A percentile compares a stretch with the other conserved stretches of the same genome.
phyloP scores from a whole-genome alignment of 1,284 basidiomycete genomes.

The Puccinia hordei region DNA sequence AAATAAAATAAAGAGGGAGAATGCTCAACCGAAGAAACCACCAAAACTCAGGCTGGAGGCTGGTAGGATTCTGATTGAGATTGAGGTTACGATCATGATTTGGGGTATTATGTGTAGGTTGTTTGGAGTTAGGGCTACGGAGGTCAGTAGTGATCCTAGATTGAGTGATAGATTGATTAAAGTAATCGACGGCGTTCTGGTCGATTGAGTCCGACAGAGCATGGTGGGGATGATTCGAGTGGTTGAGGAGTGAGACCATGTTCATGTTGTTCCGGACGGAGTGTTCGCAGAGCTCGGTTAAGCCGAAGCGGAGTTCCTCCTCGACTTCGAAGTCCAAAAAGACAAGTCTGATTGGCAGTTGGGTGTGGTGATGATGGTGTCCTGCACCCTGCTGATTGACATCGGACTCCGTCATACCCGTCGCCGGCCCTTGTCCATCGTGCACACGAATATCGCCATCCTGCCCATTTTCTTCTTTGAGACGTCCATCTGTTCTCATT shows the following conservation, averaged over 20 bases:
- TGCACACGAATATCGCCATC: not conserved
- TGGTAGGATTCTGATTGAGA: not conserved
- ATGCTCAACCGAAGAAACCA: constrained; percentile 44
- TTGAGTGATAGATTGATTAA: constrained; percentile 1
- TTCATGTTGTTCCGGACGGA: constrained; percentile 33
- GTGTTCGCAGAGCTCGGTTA: constrained; percentile 18
- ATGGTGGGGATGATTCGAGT: not conserved
- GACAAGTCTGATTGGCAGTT: constrained; percentile 26
- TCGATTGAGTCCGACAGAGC: not conserved
- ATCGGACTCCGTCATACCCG: not conserved
- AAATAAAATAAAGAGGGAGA: not conserved
- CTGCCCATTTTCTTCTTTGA: not conserved
- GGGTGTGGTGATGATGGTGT: not conserved
- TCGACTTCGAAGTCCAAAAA: constrained; percentile 7
- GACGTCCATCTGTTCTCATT: not conserved
- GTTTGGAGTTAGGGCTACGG: not conserved
- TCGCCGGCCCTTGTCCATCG: not conserved
- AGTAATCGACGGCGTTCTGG: not conserved
- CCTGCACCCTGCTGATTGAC: not conserved
- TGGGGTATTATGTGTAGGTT: not conserved
- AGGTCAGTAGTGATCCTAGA: constrained; percentile 7
- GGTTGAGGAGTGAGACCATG: constrained; percentile 2
- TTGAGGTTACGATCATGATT: not conserved
- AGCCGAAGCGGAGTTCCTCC: constrained; percentile 15
- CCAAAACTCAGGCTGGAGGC: constrained; percentile 36